Base-by-base conservation (phyloP, 2,329 filamentous ascomycete species). In the Madurella fahalii region DNA sequence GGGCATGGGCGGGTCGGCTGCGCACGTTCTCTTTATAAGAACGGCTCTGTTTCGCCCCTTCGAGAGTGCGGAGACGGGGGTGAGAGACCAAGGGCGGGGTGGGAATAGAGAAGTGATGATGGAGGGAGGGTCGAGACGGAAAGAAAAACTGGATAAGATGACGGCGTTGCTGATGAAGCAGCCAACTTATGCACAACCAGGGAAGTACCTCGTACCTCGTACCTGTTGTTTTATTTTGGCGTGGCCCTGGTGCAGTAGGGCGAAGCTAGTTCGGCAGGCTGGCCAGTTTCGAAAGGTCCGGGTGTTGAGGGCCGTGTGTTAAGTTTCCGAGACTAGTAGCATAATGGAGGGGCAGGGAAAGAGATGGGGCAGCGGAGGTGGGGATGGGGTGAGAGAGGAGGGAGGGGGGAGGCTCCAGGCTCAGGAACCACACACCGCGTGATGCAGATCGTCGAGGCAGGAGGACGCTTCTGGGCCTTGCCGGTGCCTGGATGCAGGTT, bases 221-320 rank as follows among this genome's bases (percentile, higher is more conserved):
- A 61, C 60, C 60, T 62, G 50, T 51, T 51, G 48, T 41, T 40
- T 25, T 46, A 16, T 46, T 37, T 25, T 37, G 50, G 43, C 34
- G 49, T 15, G 32, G 47, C 34, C 18, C 25, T 42, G 43, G 16
- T 40, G 31, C 37, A 54, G 37, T 52, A 56, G 43, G 44, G 51
- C 43, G 52, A 59, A 58, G 58, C 61, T 64, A 65, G 61, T 58
- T 59, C 61, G 64, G 58, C 56, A 58, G 60, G 62, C 56, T 65
- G 58, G 65, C 55, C 60, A 60, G 65, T 67, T 68, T 69, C 67
- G 65, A 67, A 63, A 61, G n/a, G 63, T 67, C 62, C 60, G 65
- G 65, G 62, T 63, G 63, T 63, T 53, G 55, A 61, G 61, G 58
- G 60, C 60, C 60, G 62, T 65, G 64, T 64, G 57, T 67, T 67